phyloP scores from a whole-genome alignment of 306 rosid species.

The Glycine tomentella region DNA sequence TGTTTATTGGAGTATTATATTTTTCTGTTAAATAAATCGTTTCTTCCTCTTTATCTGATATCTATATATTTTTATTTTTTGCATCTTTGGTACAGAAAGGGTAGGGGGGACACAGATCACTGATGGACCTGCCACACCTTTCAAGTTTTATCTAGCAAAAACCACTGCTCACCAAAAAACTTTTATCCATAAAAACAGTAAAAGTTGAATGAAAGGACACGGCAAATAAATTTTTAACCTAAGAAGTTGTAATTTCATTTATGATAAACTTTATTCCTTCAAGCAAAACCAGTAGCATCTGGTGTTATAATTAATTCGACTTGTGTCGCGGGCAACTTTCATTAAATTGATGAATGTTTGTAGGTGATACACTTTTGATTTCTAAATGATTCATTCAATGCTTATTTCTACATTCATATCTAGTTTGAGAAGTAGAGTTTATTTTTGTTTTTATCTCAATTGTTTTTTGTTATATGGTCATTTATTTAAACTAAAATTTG shows the following conservation, averaged over 20 bases:
- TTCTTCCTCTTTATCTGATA: too few relatives aligned
- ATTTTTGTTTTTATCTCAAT: too few relatives aligned
- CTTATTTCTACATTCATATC: neutral
- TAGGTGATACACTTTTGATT: neutral
- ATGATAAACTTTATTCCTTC: neutral
- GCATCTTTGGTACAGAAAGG: too few relatives aligned
- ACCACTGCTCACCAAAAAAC: too few relatives aligned
- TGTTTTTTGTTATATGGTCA: too few relatives aligned
- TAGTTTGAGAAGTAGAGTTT: neutral
- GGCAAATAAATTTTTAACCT: neutral
- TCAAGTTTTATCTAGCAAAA: too few relatives aligned
- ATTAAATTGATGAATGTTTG: conserved; percentile 12
- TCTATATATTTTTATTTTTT: too few relatives aligned
- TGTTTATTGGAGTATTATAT: neutral
- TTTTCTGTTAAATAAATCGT: neutral
- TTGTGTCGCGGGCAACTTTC: neutral
- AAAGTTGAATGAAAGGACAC: conserved; percentile 11
- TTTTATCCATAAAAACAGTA: neutral
- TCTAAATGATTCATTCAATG: neutral
- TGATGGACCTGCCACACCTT: too few relatives aligned
- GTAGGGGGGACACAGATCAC: too few relatives aligned
- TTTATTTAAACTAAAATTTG: too few relatives aligned
- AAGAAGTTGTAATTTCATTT: conserved; percentile 20
- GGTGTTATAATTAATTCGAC: conserved; percentile 3
- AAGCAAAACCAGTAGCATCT: conserved; percentile 25